These are phyloP conservation scores for Pistacia atlantica DNA, from an alignment of 345 rosid species.

Conservation along the genomic window DNA sequence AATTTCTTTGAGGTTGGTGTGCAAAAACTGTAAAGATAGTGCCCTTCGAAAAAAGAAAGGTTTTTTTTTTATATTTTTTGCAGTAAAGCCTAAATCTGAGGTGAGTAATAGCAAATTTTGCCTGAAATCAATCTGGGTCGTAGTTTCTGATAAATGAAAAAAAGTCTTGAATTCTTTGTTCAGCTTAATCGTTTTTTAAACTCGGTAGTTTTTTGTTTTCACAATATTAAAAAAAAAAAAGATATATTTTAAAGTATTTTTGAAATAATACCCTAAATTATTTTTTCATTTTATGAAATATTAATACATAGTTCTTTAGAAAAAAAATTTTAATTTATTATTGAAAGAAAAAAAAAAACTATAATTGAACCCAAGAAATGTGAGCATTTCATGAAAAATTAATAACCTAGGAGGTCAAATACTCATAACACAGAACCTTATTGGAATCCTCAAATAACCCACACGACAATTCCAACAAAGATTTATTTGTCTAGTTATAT, in stretches of 20 bases:
- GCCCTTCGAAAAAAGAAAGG: background rate
- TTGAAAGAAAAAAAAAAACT: too few species aligned
- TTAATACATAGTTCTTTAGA: too few species aligned
- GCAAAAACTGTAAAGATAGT: constrained; percentile 4
- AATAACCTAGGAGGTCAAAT: too few species aligned
- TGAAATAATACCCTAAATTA: too few species aligned
- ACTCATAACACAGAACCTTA: background rate
- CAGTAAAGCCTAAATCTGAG: background rate
- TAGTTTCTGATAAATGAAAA: too few species aligned
- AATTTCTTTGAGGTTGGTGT: background rate
- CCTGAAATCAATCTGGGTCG: too few species aligned
- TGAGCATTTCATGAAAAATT: background rate
- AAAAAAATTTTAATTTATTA: too few species aligned
- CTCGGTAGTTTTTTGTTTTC: background rate
- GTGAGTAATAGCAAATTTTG: too few species aligned
- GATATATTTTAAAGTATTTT: too few species aligned
- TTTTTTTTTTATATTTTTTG: background rate
- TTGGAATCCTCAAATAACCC: background rate
- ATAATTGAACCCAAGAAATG: background rate
- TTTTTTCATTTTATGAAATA: too few species aligned
- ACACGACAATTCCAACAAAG: background rate
- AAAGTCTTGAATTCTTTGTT: background rate
- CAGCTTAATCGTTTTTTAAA: background rate
- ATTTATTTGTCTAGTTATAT: background rate
- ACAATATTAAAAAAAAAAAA: too few species aligned